Conservation (phyloP, 805 yeast genomes). For the Saturnispora serradocipensis region DNA sequence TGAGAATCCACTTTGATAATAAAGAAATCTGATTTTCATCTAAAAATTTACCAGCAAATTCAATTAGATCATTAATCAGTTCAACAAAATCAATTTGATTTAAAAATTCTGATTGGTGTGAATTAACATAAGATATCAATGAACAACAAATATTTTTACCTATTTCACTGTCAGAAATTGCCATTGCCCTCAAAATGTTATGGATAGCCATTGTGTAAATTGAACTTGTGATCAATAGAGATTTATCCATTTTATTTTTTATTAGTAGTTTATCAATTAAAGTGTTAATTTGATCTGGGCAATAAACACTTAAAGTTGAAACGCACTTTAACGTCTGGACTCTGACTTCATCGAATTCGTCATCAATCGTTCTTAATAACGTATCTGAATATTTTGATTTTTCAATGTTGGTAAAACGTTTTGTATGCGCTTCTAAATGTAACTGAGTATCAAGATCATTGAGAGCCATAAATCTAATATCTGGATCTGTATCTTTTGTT, state of each 20-base stretch:
- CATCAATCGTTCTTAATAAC: conserved; percentile 34
- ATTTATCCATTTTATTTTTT: conserved; percentile 19
- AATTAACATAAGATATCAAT: conserved; percentile 29
- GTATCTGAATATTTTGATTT: conserved; percentile 23
- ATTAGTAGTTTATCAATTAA: conserved; percentile 27
- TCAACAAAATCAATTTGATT: conserved; percentile 50
- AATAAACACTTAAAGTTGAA: conserved; percentile 23
- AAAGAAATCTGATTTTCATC: conserved; percentile 16
- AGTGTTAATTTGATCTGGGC: conserved; percentile 26
- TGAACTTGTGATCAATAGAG: conserved; percentile 34
- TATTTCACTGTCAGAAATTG: conserved; percentile 14
- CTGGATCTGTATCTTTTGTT: conserved; percentile 66
- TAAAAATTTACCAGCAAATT: conserved; percentile 31
- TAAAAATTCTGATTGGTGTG: conserved; percentile 19
- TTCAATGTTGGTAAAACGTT: conserved; percentile 26
- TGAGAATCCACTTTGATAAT: conserved; percentile 25
- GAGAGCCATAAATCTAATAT: conserved; percentile 76
- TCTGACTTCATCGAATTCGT: conserved; percentile 63
- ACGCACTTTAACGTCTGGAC: conserved; percentile 58
- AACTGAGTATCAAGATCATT: conserved; percentile 52
- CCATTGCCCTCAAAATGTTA: conserved; percentile 30
- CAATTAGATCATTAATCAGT: conserved; percentile 46
- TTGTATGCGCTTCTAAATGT: conserved; percentile 29
- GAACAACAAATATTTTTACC: conserved; percentile 26
- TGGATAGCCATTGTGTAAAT: conserved; percentile 47